Base-by-base conservation (phyloP, 768 basidiomycete genomes). In the Pisolithus tinctorius region DNA sequence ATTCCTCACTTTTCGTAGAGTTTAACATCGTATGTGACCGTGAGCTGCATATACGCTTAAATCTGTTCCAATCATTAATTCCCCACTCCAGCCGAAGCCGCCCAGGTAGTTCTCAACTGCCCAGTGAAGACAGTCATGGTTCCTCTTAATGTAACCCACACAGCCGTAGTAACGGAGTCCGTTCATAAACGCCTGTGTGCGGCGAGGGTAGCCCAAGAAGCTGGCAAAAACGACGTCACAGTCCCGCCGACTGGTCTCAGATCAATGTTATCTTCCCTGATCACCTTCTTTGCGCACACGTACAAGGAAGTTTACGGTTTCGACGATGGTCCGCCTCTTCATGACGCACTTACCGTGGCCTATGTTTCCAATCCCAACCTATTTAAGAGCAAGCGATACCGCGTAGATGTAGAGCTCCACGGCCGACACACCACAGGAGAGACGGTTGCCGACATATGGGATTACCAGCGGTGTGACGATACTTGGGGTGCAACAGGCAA, bases 101-200 rank as follows among this genome's bases (percentile, higher is more conserved):
- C 85, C 1, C 84, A 89, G 58, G 90, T 93, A 47, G 86, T 93
- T 10, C 65, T 92, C 41, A 74, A 91, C 60, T 75, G 74, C 5
- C 83, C 86, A 3, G 72, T 88, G 6, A 83, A 80, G 70, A 80
- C 71, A 27, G 69, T 72, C 14, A 91, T 91, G 90, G 80, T 92
- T 26, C 88, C 89, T 0, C 78, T 95, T 58, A 93, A 95, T 60
- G 86, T 93, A 16, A 89, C 92, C 2, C 93, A 94, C 64, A 85
- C 80, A 0, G 88, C 87, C 3, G 86, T 94, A 55, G 84, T 88
- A 41, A 85, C 81, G 3, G 62, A 68, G 20, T 59, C 66, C 9
- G 68, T 84, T 30, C 84, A 84, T 56, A 52, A 68, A 0, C 68
- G 70, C 20, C 71, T 93, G 2, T 75, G 89, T 29, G 71, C 76